These are phyloP conservation scores for Globisporangium lucens DNA, from an alignment of 352 stramenopile species.

Conservation along the genomic window DNA sequence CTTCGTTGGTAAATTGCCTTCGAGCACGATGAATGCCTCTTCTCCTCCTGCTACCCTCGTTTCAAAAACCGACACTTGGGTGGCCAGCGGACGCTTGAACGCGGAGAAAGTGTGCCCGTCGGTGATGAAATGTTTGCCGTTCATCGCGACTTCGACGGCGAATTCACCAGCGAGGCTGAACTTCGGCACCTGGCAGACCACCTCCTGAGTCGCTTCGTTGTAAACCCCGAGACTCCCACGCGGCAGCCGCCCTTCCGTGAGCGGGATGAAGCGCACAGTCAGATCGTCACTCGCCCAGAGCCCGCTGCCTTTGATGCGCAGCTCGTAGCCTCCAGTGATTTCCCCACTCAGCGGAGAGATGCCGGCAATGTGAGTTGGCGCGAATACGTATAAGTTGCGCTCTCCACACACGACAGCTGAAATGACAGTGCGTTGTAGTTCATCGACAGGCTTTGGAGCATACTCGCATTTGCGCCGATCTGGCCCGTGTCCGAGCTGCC, in stretches of 20 bases:
- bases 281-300: conserved; percentile 81
- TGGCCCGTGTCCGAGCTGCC: conserved; percentile 43
- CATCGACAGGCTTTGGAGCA: conserved; percentile 33
- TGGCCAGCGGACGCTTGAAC: conserved; percentile 41
- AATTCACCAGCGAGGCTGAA: conserved; percentile 65
- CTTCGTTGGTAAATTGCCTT: conserved; percentile 37
- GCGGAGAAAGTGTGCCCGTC: conserved; percentile 56
- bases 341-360: conserved; percentile 55
- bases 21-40: conserved; percentile 29
- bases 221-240: conserved; percentile 49
- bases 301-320: conserved; percentile 61
- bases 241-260: conserved; percentile 51
- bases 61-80: conserved; percentile 41
- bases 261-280: conserved; percentile 68
- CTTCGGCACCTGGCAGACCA: conserved; percentile 64
- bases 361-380: conserved; percentile 43
- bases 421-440: conserved; percentile 33
- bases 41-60: conserved; percentile 31
- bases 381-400: conserved; percentile 58
- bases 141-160: conserved; percentile 71
- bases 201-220: conserved; percentile 29
- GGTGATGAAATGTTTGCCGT: conserved; percentile 74
- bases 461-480: conserved; percentile 23
- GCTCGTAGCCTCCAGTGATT: conserved; percentile 47
- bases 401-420: conserved; percentile 45